phyloP scores from a whole-genome alignment of 306 rosid species.

The Inga laurina region DNA sequence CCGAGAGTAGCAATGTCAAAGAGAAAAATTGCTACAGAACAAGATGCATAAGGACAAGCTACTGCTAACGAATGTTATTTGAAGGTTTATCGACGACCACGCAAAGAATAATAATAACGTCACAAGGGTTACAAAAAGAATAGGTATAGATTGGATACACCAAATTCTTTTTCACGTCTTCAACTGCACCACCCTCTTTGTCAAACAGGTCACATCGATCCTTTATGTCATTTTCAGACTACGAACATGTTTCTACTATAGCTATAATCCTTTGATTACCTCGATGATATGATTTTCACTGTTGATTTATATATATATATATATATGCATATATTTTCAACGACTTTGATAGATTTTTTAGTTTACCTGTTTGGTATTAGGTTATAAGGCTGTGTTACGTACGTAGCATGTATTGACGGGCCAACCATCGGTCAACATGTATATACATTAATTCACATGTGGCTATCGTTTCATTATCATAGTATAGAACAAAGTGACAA shows the following conservation, averaged over 20 bases:
- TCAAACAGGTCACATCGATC: conserved; percentile 56
- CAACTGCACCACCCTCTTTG: conserved; percentile 72
- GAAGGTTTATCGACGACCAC: conserved; percentile 60
- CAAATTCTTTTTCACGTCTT: conserved; percentile 63
- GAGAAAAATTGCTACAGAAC: conserved; percentile 39
- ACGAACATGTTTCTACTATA: conserved; percentile 21
- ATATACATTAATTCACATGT: background rate
- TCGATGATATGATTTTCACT: conserved; percentile 5
- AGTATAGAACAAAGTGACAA: background rate
- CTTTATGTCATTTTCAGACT: conserved; percentile 45
- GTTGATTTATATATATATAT: background rate
- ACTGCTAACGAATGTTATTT: conserved; percentile 42
- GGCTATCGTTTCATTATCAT: background rate
- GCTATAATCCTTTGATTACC: conserved; percentile 11
- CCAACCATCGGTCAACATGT: background rate
- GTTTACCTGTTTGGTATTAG: conserved; percentile 44
- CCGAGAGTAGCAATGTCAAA: conserved; percentile 18
- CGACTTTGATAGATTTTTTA: conserved; percentile 35
- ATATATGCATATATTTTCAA: conserved; percentile 30
- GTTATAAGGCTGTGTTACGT: conserved; percentile 21
- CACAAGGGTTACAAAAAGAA: conserved; percentile 30
- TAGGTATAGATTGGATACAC: conserved; percentile 56
- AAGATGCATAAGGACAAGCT: conserved; percentile 52
- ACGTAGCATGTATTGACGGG: conserved; percentile 22
- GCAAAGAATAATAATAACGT: conserved; percentile 39